Evolutionary conservation across 768 basidiomycete species (phyloP), one percentile per base, ranked within the genome.

Genomic region (Amyloporia xantha): DNA sequence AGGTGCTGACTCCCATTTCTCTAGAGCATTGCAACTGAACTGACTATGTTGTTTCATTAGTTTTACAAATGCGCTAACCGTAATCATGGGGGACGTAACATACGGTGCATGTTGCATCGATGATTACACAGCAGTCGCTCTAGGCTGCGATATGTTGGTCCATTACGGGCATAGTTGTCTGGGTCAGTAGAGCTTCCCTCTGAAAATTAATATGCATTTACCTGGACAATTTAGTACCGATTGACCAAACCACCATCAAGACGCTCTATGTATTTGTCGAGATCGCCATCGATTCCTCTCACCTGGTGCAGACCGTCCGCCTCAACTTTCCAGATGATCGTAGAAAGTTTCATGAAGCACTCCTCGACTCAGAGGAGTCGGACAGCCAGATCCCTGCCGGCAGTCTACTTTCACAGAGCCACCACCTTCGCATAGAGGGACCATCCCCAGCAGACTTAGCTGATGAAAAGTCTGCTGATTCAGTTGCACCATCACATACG

Each of bases 101-200:
- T 98, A 98, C 58, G 95, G 96, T 7, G 96, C 96, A 27, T 99
- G 96, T 66, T 99, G 96, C 62, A 84, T 99, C 54, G 96, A 99
- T 64, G 96, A 98, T 65, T 98, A 90, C 63, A 96, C 96, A 1
- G 94, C 96, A 2, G 79, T 89, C 38, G 94, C 93, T 6, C 71
- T 98, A 48, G 96, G 95, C 2, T 97, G 94, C 61, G 96, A 99
- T 67, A 93, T 98, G 91, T 77, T 99, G 25, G 78, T 99, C 1
- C 96, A 99, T 63, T 99, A 99, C 65, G 96, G 96, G 0, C 96
- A 98, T 67, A 92, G 89, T 52, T 99, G 96, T 71, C 79, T 99
- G 41, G 91, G 94, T 96, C 52, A 52, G 82, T 64, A 17, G 19
- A n/a, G n/a, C n/a, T n/a, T n/a, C n/a, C n/a, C n/a, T 33, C 30